Evolutionary conservation across 2,329 filamentous ascomycete species (phyloP).

Genomic region (Alternaria incomplexa): DNA sequence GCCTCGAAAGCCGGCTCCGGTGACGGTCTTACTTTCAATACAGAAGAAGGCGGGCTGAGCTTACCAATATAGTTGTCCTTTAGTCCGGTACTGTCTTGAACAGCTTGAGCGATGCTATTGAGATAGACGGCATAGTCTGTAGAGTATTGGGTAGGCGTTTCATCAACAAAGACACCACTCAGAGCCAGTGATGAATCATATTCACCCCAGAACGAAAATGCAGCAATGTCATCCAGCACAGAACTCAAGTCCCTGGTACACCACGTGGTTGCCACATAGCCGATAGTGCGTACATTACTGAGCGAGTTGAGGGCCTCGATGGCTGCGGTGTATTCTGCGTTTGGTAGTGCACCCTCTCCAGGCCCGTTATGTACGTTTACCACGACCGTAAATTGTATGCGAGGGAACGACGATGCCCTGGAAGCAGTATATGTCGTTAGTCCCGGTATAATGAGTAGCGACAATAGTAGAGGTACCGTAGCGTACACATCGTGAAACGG

Average conservation of each 20-base stretch:
- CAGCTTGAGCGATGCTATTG: slow-evolving; percentile 21
- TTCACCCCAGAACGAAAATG: slow-evolving; percentile 54
- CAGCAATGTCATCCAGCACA: slow-evolving; percentile 50
- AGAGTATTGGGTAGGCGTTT: slow-evolving; percentile 47
- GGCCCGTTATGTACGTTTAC: slow-evolving; percentile 58
- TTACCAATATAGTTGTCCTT: slow-evolving; percentile 36
- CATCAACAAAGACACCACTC: slow-evolving; percentile 58
- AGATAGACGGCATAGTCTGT: slow-evolving; percentile 27
- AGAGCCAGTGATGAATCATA: slow-evolving; percentile 49
- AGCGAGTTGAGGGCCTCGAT: slow-evolving; percentile 50
- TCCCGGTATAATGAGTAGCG: background rate
- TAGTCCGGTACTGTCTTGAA: slow-evolving; percentile 26
- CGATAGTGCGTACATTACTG: slow-evolving; percentile 58
- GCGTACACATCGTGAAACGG: slow-evolving; percentile 53
- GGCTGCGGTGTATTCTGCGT: slow-evolving; percentile 53
- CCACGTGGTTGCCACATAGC: slow-evolving; percentile 60
- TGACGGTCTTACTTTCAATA: slow-evolving; percentile 1
- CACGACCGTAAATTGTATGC: slow-evolving; percentile 57
- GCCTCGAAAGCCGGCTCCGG: slow-evolving; percentile 3
- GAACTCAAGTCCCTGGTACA: slow-evolving; percentile 31
- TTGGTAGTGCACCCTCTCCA: slow-evolving; percentile 52
- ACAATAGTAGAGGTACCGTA: slow-evolving; percentile 1
- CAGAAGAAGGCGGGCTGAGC: slow-evolving; percentile 18
- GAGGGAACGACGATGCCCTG: slow-evolving; percentile 41
- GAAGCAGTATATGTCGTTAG: slow-evolving; percentile 14